Evolutionary conservation across 2,329 filamentous ascomycete genomes (phyloP).

Genomic region (Magnaporthiopsis incrustans): DNA sequence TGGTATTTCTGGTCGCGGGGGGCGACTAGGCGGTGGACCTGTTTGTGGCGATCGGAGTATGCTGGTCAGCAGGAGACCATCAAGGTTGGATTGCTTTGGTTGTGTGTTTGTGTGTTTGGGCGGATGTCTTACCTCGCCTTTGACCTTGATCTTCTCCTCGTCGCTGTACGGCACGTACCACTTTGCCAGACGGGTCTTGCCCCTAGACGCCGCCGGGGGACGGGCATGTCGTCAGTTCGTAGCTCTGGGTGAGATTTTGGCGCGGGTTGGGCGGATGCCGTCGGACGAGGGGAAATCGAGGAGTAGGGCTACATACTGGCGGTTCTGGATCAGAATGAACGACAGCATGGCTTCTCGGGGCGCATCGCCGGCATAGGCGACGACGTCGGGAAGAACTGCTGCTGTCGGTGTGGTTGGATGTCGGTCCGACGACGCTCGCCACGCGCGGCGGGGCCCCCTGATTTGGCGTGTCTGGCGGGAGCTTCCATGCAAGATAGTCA

Average conservation of each 20-base stretch:
- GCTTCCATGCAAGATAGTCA: background rate
- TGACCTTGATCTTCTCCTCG: constrained; percentile 98
- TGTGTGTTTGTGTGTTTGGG: no score
- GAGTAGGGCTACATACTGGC: constrained; percentile 51
- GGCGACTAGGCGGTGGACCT: constrained; percentile 95
- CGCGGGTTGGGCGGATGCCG: no score
- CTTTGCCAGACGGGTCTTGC: constrained; percentile 96
- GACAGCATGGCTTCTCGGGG: constrained; percentile 50
- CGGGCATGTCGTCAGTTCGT: constrained; percentile 5
- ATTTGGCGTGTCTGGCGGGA: background rate
- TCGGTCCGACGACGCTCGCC: no score
- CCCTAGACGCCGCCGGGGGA: constrained; percentile 43
- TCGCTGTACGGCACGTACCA: constrained; percentile 99
- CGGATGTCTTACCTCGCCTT: constrained; percentile 66
- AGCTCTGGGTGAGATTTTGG: background rate
- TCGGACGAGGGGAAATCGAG: background rate
- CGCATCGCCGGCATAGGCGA: background rate
- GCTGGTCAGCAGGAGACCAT: background rate
- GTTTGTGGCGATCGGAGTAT: constrained; percentile 9
- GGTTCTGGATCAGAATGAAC: constrained; percentile 84
- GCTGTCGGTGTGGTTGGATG: background rate
- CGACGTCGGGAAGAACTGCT: background rate
- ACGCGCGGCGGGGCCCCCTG: no score
- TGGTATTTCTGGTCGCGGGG: constrained; percentile 99
- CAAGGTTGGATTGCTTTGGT: no score